These are phyloP conservation scores for Fusarium praegraminearum DNA, from an alignment of 2,329 filamentous ascomycete species.

Conservation along the genomic window DNA sequence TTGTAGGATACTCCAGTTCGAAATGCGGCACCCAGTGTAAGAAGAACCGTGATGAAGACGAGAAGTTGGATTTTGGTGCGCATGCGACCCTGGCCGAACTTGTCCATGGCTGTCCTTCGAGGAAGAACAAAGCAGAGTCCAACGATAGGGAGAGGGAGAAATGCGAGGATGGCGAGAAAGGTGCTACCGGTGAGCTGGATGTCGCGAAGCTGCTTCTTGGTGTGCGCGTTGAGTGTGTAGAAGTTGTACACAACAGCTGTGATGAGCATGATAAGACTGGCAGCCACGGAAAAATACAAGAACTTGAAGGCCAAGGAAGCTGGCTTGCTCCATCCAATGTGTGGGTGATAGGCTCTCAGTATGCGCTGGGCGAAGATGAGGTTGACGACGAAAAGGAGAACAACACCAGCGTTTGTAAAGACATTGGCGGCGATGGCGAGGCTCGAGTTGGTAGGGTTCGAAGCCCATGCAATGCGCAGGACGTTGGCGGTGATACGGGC, in stretches of 20 bases:
- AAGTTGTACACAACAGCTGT: constrained; percentile 71
- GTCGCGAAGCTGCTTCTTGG: constrained; percentile 65
- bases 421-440: constrained; percentile 72
- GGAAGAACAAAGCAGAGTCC: constrained; percentile 63
- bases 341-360: constrained; percentile 77
- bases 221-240: constrained; percentile 70
- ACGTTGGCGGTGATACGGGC: constrained; percentile 64
- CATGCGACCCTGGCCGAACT: constrained; percentile 72
- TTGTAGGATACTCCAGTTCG: constrained; percentile 70
- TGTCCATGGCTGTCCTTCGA: constrained; percentile 60
- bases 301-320: constrained; percentile 66
- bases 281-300: constrained; percentile 68
- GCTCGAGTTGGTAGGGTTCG: constrained; percentile 53
- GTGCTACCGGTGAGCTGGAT: constrained; percentile 76
- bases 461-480: constrained; percentile 66
- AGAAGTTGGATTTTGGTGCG: constrained; percentile 75
- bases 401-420: constrained; percentile 78
- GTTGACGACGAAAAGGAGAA: constrained; percentile 83
- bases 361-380: constrained; percentile 81
- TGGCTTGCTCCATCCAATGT: constrained; percentile 73
- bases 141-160: constrained; percentile 70
- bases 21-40: constrained; percentile 78
- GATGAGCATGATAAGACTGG: constrained; percentile 75
- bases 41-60: constrained; percentile 66
- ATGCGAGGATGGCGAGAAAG: constrained; percentile 68